Base-by-base conservation (phyloP, 176 grass and related monocot species). In the Oryza meridionalis region DNA sequence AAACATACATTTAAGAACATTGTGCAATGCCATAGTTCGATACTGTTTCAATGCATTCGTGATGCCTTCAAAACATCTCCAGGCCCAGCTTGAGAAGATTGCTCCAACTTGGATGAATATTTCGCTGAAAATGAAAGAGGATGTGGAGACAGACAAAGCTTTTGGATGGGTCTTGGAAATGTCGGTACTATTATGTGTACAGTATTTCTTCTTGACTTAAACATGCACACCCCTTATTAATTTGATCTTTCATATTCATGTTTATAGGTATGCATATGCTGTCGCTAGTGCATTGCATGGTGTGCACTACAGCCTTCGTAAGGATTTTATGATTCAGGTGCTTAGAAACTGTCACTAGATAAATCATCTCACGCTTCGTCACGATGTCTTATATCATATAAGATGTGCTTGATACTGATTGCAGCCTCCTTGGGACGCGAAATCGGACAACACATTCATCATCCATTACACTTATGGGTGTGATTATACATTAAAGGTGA, bases 241-340 rank as follows among this genome's bases (percentile, higher is more conserved):
- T 75, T 70, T 53, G 29, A 35, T 19, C 46, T 73, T 74, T n/a
- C n/a, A 21, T 45, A 17, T 82, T 73, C 69, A 31, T 82, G 75
- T 79, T 70, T 37, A 32, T 85, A 99, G 97, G 97, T 99, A 99
- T 89, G 97, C 91, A 84, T 99, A 99, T 83, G 97, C 97, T 66
- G 75, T 99, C 19, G 93, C 97, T 76, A 99, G 97, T 90, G 97
- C 97, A 89, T 86, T 99, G 86, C 97, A 99, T 85, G 93, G 97
- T 81, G 97, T 99, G 76, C 93, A 84, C 79, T 90, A 99, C 90
- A 93, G 70, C 87, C 93, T 99, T 21, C 89, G 75, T 81, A 96
- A 96, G 92, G 91, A 99, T 89, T 99, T 99, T 86, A 99, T 99
- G 97, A 99, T 96, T 92, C 97, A 99, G 93, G 97, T 99, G 63